A percentile compares a stretch with the other conserved stretches of the same genome.
Evolutionary conservation across 2,329 filamentous ascomycete genomes (phyloP).

Genomic region (Cladosporium sp.): DNA sequence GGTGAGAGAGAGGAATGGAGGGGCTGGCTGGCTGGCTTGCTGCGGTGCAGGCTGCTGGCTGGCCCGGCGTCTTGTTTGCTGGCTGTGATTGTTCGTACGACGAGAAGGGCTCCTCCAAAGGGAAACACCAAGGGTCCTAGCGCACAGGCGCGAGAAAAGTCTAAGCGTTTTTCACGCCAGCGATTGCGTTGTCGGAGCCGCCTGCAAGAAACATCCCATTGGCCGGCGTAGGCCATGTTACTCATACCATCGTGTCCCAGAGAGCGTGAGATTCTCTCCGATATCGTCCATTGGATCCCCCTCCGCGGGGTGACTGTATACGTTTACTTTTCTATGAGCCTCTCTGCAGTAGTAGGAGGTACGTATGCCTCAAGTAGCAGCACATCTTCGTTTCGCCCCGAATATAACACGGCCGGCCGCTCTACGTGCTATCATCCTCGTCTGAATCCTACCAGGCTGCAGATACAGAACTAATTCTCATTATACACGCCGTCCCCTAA

Average conservation of each 20-base stretch:
- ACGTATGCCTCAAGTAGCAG: too few species aligned
- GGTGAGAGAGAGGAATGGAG: conserved; percentile 12
- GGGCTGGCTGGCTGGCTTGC: background rate
- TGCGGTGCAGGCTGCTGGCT: too few species aligned
- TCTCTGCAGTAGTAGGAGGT: too few species aligned
- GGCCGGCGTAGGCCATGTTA: background rate
- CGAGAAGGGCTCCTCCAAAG: background rate
- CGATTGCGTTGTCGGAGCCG: background rate
- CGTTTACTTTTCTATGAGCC: too few species aligned
- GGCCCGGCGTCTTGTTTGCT: too few species aligned
- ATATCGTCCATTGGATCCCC: background rate
- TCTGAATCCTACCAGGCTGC: too few species aligned
- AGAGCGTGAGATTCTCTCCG: conserved; percentile 3
- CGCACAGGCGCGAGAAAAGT: background rate
- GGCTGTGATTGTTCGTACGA: background rate
- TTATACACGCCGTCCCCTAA: background rate
- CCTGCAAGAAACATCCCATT: background rate
- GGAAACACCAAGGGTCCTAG: background rate
- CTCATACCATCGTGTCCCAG: background rate
- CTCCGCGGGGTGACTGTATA: background rate
- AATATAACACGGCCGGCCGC: too few species aligned
- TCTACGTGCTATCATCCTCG: too few species aligned
- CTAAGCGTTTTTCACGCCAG: background rate
- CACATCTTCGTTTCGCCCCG: too few species aligned
- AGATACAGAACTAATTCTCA: too few species aligned